Percentiles rank a stretch among this genome's conserved stretches.
These are phyloP conservation scores for Salpingoeca rosetta DNA, from an alignment of 78 protist species.

Conservation along the genomic window DNA sequence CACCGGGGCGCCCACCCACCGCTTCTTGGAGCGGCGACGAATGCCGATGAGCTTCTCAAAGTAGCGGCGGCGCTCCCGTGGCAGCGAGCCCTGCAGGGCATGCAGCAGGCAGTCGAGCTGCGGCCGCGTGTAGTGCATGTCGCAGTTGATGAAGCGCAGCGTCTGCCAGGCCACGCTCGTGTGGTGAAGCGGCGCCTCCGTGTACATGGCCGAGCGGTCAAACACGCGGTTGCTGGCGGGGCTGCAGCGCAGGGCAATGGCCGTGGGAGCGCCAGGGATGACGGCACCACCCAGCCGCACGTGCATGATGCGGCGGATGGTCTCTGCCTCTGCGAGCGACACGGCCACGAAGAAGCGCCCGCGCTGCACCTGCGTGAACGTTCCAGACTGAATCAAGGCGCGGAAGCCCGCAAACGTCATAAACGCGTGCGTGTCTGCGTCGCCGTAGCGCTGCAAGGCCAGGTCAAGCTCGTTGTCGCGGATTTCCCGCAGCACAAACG, in stretches of 20 bases:
- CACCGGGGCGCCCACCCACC: slow-evolving; percentile 17
- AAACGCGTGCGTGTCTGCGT: too few species aligned
- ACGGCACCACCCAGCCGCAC: background rate
- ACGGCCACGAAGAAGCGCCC: slow-evolving; percentile 17
- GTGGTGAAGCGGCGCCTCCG: too few species aligned
- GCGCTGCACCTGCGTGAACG: too few species aligned
- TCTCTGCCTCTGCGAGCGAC: slow-evolving; percentile 59
- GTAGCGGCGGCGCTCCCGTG: background rate
- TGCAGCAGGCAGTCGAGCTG: background rate
- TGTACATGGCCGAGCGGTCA: too few species aligned
- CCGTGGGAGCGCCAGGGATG: background rate
- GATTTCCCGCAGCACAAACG: too few species aligned
- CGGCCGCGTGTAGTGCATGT: background rate
- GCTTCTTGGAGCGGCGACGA: background rate
- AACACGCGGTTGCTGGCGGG: background rate
- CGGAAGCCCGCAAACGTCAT: too few species aligned
- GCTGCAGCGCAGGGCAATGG: too few species aligned
- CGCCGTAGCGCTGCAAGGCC: too few species aligned
- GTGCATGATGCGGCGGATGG: slow-evolving; percentile 42
- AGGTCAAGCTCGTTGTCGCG: too few species aligned
- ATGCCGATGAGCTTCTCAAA: background rate
- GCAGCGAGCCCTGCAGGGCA: too few species aligned
- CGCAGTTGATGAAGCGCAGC: slow-evolving; percentile 11
- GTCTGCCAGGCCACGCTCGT: too few species aligned
- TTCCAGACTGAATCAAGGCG: too few species aligned